phyloP scores from a whole-genome alignment of 2,329 filamentous ascomycete species.

The Talaromyces sp. region DNA sequence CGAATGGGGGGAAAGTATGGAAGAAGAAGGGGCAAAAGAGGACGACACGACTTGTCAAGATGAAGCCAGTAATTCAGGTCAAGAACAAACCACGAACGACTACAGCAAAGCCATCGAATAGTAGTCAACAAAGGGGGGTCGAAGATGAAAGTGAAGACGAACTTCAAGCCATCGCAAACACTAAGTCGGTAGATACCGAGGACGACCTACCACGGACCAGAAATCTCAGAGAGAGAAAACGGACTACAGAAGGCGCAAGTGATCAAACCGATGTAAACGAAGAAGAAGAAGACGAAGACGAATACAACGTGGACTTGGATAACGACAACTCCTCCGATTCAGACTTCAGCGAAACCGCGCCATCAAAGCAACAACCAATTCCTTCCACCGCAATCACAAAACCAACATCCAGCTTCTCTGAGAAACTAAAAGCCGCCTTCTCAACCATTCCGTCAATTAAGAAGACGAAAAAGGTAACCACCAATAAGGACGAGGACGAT shows the following conservation, averaged over 20 bases:
- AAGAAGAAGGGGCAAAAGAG: constrained; percentile 49
- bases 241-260: background rate
- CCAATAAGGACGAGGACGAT: constrained; percentile 16
- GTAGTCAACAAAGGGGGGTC: constrained; percentile 15
- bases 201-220: background rate
- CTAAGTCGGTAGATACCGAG: background rate
- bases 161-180: constrained; percentile 16
- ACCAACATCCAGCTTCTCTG: constrained; percentile 29
- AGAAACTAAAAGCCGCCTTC: constrained; percentile 35
- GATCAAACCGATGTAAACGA: background rate
- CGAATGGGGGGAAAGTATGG: constrained; percentile 23
- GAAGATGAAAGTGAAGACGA: constrained; percentile 22
- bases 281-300: background rate
- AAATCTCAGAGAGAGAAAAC: background rate
- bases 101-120: background rate
- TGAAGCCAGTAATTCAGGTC: constrained; percentile 38
- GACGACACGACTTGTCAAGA: constrained; percentile 41
- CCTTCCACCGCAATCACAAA: constrained; percentile 10
- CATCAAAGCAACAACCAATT: background rate
- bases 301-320: constrained; percentile 18
- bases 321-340: constrained; percentile 11
- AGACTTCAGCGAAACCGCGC: constrained; percentile 5
- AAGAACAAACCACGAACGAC: constrained; percentile 19
- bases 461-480: constrained; percentile 11
- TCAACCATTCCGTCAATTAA: constrained; percentile 18